phyloP scores from a whole-genome alignment of 2,329 filamentous ascomycete species.

The Myotisia sp. region DNA sequence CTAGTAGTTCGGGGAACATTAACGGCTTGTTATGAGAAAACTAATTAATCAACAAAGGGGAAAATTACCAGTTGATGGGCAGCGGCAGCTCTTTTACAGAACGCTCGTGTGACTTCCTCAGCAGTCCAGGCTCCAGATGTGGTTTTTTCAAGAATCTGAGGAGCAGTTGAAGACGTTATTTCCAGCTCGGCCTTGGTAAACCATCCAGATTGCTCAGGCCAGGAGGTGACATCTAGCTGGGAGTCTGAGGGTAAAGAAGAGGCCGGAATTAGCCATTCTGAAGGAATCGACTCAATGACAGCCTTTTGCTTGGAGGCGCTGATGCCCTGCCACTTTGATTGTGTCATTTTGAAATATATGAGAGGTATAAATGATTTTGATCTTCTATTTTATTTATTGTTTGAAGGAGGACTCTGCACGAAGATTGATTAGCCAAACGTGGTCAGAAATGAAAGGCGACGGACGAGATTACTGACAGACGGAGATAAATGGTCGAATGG shows the following conservation, averaged over 20 bases:
- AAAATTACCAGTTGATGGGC: constrained; percentile 21
- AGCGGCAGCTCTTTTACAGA: constrained; percentile 28
- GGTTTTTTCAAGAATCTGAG: constrained; percentile 10
- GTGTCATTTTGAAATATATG: too few species aligned
- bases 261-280: constrained; percentile 25
- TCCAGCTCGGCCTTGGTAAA: constrained; percentile 11
- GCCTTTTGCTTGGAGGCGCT: constrained; percentile 27
- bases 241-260: constrained; percentile 9
- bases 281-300: constrained; percentile 24
- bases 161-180: constrained; percentile 9
- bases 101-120: constrained; percentile 16
- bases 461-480: too few species aligned
- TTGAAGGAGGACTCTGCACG: too few species aligned
- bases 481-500: too few species aligned
- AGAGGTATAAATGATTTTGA: too few species aligned
- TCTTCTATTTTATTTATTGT: too few species aligned
- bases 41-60: not conserved
- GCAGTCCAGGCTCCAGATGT: constrained; percentile 13
- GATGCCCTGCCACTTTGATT: constrained; percentile 18
- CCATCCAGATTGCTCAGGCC: constrained; percentile 12
- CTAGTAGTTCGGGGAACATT: constrained; percentile 20
- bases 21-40: not conserved
- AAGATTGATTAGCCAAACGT: too few species aligned
- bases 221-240: constrained; percentile 10
- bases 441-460: too few species aligned